These are phyloP conservation scores for Metschnikowia henanensis DNA, from an alignment of 805 yeast genomes.

Conservation along the genomic window DNA sequence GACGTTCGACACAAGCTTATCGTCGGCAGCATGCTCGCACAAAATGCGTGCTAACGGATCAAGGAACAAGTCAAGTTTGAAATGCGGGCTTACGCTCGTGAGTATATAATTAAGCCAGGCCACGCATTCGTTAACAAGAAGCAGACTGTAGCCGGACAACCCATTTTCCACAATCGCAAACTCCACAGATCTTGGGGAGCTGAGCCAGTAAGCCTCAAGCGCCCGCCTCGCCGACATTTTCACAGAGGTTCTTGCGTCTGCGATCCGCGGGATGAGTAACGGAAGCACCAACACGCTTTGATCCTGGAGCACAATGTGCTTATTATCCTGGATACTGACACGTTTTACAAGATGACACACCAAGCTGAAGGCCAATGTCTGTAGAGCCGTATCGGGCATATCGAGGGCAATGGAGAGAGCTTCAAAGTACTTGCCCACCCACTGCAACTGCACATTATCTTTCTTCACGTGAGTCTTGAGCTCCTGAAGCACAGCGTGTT, in stretches of 20 bases:
- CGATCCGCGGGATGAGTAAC: constrained; percentile 46
- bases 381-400: constrained; percentile 37
- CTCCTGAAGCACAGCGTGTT: constrained; percentile 26
- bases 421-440: constrained; percentile 52
- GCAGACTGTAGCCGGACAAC: constrained; percentile 36
- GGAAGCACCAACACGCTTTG: constrained; percentile 51
- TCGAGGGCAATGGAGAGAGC: constrained; percentile 47
- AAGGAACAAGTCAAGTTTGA: constrained; percentile 30
- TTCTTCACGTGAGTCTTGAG: constrained; percentile 56
- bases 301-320: constrained; percentile 35
- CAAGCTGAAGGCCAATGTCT: constrained; percentile 46
- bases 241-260: constrained; percentile 38
- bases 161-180: constrained; percentile 43
- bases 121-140: constrained; percentile 44
- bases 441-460: constrained; percentile 50
- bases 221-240: constrained; percentile 50
- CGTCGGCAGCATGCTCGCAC: constrained; percentile 6
- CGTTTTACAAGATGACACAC: constrained; percentile 58
- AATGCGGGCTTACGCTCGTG: constrained; percentile 31
- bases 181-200: constrained; percentile 52
- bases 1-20: constrained; percentile 19
- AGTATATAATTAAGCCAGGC: constrained; percentile 45
- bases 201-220: constrained; percentile 54
- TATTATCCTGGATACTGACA: constrained; percentile 55
- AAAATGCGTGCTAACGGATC: constrained; percentile 24